Conservation (phyloP, 2,329 filamentous ascomycete genomes). For the Nemania serpens region DNA sequence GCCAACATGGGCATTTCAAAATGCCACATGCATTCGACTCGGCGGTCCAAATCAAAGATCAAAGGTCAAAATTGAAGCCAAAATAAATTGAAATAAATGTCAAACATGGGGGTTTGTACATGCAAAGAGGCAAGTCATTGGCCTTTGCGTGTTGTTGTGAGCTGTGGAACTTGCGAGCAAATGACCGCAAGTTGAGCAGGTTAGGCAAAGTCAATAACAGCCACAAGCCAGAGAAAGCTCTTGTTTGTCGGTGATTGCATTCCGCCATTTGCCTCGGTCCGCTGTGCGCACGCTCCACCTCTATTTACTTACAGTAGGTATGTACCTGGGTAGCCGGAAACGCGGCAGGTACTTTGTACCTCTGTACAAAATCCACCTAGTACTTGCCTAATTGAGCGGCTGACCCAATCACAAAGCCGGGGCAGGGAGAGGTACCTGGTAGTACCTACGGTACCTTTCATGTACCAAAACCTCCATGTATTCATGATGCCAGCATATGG, state of each 20-base stretch:
- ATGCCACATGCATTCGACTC: slow-evolving; percentile 14
- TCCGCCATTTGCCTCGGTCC: slow-evolving; percentile 26
- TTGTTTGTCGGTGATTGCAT: slow-evolving; percentile 17
- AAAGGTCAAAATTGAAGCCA: neutral
- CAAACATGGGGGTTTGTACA: slow-evolving; percentile 8
- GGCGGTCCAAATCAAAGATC: neutral
- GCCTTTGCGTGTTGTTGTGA: slow-evolving; percentile 10
- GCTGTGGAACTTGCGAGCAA: slow-evolving; percentile 18
- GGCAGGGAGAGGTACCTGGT: too few species aligned
- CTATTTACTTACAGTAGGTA: neutral
- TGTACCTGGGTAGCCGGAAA: neutral
- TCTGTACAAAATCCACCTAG: neutral
- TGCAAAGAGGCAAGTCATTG: slow-evolving; percentile 2
- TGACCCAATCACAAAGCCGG: too few species aligned
- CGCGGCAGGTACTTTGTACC: neutral
- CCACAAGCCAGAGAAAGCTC: slow-evolving; percentile 2
- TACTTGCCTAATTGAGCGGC: too few species aligned
- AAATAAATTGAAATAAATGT: neutral
- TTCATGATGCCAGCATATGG: too few species aligned
- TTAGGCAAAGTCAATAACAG: slow-evolving; percentile 20
- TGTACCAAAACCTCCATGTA: too few species aligned
- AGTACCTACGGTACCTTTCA: too few species aligned
- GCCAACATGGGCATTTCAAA: slow-evolving; percentile 11
- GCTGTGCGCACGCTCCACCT: slow-evolving; percentile 14
- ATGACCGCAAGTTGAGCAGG: slow-evolving; percentile 22